Percentiles rank a stretch among this genome's conserved stretches.
These are phyloP conservation scores for Arxiozyma telluris DNA, from an alignment of 1,139 yeast species.

Conservation along the genomic window DNA sequence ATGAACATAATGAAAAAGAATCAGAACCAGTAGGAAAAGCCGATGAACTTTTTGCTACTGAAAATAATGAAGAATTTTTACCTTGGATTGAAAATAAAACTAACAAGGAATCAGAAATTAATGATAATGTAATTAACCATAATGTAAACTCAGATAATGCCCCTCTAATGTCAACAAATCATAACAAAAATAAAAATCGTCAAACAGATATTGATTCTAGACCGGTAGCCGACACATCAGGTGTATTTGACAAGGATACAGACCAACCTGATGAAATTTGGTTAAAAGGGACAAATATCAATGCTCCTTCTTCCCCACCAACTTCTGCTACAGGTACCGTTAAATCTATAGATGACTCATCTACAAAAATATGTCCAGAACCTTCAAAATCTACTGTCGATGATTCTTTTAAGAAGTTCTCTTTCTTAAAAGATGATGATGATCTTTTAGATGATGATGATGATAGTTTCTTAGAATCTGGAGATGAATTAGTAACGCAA, in stretches of 20 bases:
- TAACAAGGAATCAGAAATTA: neutral
- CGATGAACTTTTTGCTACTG: neutral
- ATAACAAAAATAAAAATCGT: too few relatives aligned
- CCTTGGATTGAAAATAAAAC: slow-evolving; percentile 2
- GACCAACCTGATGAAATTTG: neutral
- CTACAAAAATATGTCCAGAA: neutral
- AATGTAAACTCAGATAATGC: neutral
- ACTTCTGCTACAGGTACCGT: neutral
- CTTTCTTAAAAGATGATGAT: slow-evolving; percentile 26
- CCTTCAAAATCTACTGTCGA: neutral
- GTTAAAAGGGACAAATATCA: neutral
- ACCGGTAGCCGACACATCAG: neutral
- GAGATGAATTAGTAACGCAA: slow-evolving; percentile 14
- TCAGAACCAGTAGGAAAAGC: neutral
- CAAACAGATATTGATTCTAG: neutral
- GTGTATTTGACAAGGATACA: neutral
- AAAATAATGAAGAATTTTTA: neutral
- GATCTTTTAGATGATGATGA: slow-evolving; percentile 27
- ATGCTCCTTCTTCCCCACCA: neutral
- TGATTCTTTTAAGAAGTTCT: slow-evolving; percentile 15
- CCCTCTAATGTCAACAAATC: neutral
- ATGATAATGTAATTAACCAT: neutral
- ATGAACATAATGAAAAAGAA: neutral
- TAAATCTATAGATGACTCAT: neutral
- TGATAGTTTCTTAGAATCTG: slow-evolving; percentile 25